Evolutionary conservation across 2,329 filamentous ascomycete species (phyloP), one percentile per base, ranked within the genome.

Genomic region (Xylaria sp.): DNA sequence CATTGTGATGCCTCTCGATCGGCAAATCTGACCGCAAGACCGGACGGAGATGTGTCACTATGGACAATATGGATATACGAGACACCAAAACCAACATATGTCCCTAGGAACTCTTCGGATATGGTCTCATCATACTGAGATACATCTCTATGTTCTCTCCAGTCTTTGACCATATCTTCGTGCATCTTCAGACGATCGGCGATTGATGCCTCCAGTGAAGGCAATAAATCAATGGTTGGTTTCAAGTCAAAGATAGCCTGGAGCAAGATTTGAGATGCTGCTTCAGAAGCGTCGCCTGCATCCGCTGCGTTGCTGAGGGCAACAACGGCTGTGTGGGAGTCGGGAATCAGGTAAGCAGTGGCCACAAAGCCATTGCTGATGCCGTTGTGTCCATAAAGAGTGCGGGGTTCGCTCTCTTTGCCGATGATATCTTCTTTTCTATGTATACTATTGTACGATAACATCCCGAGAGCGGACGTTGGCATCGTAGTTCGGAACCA

Each of bases 401-500:
- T 50, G 47, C 47, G 47, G 11, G 47, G 7, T 19, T 12, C 21
- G 47, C 47, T 50, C 9, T 50, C 47, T 12, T 50, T 50, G 47
- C 47, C 47, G 21, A 50, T 50, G 47, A 50, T 24, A 50, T 50
- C 47, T 50, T 50, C 47, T 50, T 24, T 50, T 12, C 47, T 50
- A 12, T 50, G 47, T 24, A 50, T 4, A 50, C 9, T 11, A 19
- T 50, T 50, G 19, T 50, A 50, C 2, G 47, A 50, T 9, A 50
- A 6, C 19, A 24, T 50, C 8, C 47, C 47, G 47, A 50, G 47
- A 50, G 47, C 47, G 2, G 47, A 50, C 9, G 47, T 50, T 50
- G 47, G 47, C 47, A 50, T 50, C 9, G 47, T 50, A 24, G 47
- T 50, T 50, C 47, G 47, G 47, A 50, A 50, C 47, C 47, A 50